A percentile compares a stretch with the other conserved stretches of the same genome.
phyloP scores from a whole-genome alignment of 208 protist genomes.

The Trypanosoma brucei region DNA sequence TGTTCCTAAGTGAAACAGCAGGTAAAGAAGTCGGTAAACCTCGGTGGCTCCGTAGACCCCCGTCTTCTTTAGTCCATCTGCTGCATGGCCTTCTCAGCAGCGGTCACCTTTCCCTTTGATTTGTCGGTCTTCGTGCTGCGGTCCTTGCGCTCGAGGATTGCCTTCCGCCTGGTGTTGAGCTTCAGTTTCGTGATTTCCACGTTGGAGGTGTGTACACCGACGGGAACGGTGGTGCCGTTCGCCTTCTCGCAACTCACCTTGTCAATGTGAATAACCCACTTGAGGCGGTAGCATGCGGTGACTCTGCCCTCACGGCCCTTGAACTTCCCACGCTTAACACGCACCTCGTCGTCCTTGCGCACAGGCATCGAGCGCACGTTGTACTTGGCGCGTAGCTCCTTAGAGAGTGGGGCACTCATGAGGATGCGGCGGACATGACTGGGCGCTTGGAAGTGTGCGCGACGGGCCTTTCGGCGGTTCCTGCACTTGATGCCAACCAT shows the following conservation, averaged over 20 bases:
- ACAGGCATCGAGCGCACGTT: slow-evolving; percentile 98
- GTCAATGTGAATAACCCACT: slow-evolving; percentile 99
- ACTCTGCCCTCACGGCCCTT: slow-evolving; percentile 98
- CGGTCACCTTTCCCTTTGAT: slow-evolving; percentile 89
- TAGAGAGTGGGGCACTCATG: slow-evolving; percentile 98
- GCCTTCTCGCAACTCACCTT: slow-evolving; percentile 97
- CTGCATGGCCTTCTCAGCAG: slow-evolving; percentile 90
- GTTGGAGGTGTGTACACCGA: slow-evolving; percentile 98
- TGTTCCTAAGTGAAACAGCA: slow-evolving; percentile 12
- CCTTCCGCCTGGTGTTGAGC: slow-evolving; percentile 97
- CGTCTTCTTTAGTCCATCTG: slow-evolving; percentile 81
- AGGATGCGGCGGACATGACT: slow-evolving; percentile 94
- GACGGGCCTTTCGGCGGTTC: slow-evolving; percentile 96
- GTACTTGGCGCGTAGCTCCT: slow-evolving; percentile 98
- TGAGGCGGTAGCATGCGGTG: slow-evolving; percentile 96
- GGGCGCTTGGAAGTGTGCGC: slow-evolving; percentile 98
- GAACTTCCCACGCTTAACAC: slow-evolving; percentile 93
- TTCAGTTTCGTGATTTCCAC: slow-evolving; percentile 99
- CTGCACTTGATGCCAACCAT: slow-evolving; percentile 88
- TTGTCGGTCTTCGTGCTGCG: slow-evolving; percentile 86
- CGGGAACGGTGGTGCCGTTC: slow-evolving; percentile 89
- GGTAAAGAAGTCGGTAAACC: slow-evolving; percentile 17
- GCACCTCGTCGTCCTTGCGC: slow-evolving; percentile 99
- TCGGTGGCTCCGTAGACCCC: too few relatives aligned
- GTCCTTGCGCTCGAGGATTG: slow-evolving; percentile 94